A percentile compares a stretch with the other conserved stretches of the same genome.
Conservation (phyloP, 164 flowering plant genomes). For the Vitis riparia region DNA sequence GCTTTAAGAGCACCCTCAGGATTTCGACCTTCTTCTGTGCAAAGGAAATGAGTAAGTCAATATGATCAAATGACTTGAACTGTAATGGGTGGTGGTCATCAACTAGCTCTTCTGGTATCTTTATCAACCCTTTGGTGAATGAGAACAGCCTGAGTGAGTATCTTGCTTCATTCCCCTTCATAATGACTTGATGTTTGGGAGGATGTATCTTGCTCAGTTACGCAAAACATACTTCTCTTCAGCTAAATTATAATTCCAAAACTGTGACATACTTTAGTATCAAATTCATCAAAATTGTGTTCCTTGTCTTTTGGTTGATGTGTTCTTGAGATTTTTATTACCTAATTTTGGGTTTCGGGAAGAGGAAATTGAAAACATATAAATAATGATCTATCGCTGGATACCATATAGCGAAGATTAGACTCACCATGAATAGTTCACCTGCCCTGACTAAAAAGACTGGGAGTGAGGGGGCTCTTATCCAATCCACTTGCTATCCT, state of each 20-base stretch:
- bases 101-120: constrained; percentile 34
- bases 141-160: constrained; percentile 36
- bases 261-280: too few relatives aligned
- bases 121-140: constrained; percentile 19
- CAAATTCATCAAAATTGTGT: background rate
- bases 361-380: background rate
- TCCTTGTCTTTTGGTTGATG: too few relatives aligned
- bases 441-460: constrained; percentile 28
- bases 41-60: constrained; percentile 18
- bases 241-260: too few relatives aligned
- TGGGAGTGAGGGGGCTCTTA: too few relatives aligned
- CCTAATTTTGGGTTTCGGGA: too few relatives aligned
- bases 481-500: constrained; percentile 33
- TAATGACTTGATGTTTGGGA: constrained; percentile 32
- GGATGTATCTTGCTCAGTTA: constrained; percentile 27
- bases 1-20: constrained; percentile 16
- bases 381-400: background rate
- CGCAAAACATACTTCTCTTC: constrained; percentile 4
- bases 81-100: constrained; percentile 34
- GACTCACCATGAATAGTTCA: constrained; percentile 31
- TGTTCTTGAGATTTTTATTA: too few relatives aligned
- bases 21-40: constrained; percentile 12
- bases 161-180: constrained; percentile 23
- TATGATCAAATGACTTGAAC: constrained; percentile 33
- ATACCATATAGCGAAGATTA: background rate